Evolutionary conservation across 106 monocot species (phyloP).

Genomic region (Apostasia ramifera): DNA sequence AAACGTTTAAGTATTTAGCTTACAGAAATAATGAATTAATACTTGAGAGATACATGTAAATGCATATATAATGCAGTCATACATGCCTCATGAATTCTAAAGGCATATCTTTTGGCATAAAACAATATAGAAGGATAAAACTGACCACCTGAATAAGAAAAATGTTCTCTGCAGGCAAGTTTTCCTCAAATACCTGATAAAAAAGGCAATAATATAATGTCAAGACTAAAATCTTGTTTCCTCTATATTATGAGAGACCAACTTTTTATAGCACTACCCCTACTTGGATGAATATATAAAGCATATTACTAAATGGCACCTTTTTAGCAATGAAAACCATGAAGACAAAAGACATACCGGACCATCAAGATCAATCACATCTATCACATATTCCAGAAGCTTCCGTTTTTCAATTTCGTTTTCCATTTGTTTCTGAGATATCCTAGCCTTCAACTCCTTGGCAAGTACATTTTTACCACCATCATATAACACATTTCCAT

Average conservation of each 20-base stretch:
- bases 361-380: conserved; percentile 73
- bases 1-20: too few relatives aligned
- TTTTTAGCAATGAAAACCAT: conserved; percentile 3
- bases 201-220: conserved; percentile 1
- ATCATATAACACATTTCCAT: conserved; percentile 30
- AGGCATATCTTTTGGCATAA: neutral
- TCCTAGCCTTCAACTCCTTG: conserved; percentile 69
- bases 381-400: conserved; percentile 60
- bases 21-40: too few relatives aligned
- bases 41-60: too few relatives aligned
- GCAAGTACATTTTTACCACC: conserved; percentile 56
- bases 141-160: conserved; percentile 75
- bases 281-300: neutral
- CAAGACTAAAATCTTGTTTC: neutral
- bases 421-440: conserved; percentile 67
- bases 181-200: conserved; percentile 87
- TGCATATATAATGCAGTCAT: neutral
- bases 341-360: conserved; percentile 33
- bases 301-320: neutral
- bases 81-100: neutral
- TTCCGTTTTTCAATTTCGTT: conserved; percentile 38
- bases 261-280: neutral
- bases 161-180: conserved; percentile 57
- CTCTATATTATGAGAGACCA: neutral
- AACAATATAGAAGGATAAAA: neutral